These are phyloP conservation scores for Pythium periplocum DNA, from an alignment of 352 stramenopile genomes.

Conservation along the genomic window DNA sequence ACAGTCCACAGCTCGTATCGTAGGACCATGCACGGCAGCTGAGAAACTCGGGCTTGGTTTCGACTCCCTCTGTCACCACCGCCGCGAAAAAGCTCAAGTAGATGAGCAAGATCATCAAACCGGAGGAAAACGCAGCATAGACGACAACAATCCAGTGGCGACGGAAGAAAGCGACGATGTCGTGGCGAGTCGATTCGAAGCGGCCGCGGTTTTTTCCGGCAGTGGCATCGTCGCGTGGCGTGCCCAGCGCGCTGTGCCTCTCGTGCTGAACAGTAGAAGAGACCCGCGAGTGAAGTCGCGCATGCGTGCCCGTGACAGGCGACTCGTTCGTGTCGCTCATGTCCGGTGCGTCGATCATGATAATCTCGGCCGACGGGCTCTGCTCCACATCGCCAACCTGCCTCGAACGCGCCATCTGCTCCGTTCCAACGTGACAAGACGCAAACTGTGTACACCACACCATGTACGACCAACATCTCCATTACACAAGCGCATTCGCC, in stretches of 20 bases:
- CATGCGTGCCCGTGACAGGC: background rate
- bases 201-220: background rate
- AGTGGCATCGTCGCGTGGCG: background rate
- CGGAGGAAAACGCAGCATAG: slow-evolving; percentile 40
- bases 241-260: too few species aligned
- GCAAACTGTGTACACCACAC: too few species aligned
- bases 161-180: slow-evolving; percentile 13
- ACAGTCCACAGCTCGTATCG: slow-evolving; percentile 53
- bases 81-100: slow-evolving; percentile 79
- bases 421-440: too few species aligned
- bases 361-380: too few species aligned
- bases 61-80: slow-evolving; percentile 36
- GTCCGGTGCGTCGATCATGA: too few species aligned
- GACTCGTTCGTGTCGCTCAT: background rate
- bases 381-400: too few species aligned
- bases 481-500: too few species aligned
- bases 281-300: background rate
- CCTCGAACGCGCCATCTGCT: too few species aligned
- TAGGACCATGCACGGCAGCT: slow-evolving; percentile 66
- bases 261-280: background rate
- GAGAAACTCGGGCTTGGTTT: slow-evolving; percentile 40
- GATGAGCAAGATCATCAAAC: slow-evolving; percentile 46
- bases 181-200: background rate
- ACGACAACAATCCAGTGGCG: slow-evolving; percentile 29
- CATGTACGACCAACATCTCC: too few species aligned